Percentiles rank a stretch among this genome's conserved stretches.
Conservation (phyloP, 805 yeast genomes). For the Maudiozyma saulgeensis region DNA sequence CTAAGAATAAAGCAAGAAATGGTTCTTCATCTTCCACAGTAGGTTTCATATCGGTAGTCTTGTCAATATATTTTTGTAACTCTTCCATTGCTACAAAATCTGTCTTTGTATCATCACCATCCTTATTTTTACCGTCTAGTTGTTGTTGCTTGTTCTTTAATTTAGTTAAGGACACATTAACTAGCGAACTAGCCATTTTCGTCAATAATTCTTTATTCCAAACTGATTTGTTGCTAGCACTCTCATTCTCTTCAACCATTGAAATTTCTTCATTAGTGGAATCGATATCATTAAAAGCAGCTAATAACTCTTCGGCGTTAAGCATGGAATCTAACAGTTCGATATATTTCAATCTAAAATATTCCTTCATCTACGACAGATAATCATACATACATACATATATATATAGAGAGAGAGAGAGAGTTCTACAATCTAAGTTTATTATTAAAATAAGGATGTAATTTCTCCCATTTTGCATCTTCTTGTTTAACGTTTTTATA, state of each 20-base stretch:
- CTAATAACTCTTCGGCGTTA: constrained; percentile 11
- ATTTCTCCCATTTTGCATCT: too few species aligned
- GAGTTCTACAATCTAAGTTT: too few species aligned
- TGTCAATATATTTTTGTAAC: background rate
- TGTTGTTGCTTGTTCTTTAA: constrained; percentile 9
- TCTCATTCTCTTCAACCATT: constrained; percentile 2
- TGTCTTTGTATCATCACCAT: background rate
- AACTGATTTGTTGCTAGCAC: background rate
- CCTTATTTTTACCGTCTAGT: constrained; percentile 7
- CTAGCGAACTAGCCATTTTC: constrained; percentile 37
- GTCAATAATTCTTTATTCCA: constrained; percentile 20
- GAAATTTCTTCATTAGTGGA: background rate
- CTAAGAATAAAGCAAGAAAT: constrained; percentile 51
- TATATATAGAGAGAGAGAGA: too few species aligned
- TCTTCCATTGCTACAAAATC: background rate
- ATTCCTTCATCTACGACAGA: constrained; percentile 5
- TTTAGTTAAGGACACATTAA: constrained; percentile 38
- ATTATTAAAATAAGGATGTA: too few species aligned
- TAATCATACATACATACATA: too few species aligned
- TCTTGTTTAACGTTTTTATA: too few species aligned
- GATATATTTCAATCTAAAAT: constrained; percentile 21
- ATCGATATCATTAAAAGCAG: background rate
- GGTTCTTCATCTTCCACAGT: constrained; percentile 29
- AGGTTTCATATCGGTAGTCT: background rate
- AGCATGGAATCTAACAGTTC: constrained; percentile 17